Base-by-base conservation (phyloP, 495 filamentous ascomycete species). In the Penicillium canariense region DNA sequence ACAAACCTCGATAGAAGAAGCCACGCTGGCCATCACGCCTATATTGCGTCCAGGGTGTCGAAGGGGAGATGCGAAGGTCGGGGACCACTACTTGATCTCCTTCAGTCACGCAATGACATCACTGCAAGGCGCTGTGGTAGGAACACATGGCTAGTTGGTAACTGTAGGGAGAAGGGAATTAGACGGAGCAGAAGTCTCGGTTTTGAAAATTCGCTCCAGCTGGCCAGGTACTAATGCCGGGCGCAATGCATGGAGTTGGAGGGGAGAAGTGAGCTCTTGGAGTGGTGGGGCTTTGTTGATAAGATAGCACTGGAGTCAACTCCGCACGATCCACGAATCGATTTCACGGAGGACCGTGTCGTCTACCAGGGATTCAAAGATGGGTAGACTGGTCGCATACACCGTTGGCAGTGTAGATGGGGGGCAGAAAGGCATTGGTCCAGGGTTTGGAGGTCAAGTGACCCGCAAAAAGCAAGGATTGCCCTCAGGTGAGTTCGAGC, bases 41-140 rank as follows among this genome's bases (percentile, higher is more conserved):
- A 18, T 34, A 5, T 28, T 39, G 4, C 22, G 9, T 12, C 26
- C 12, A 22, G n/a, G 8, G 15, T 10, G 38, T 38, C 20, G 15
- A 39, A 59, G 50, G 32, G 44, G 35, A 23, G 27, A 39, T 22
- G 0, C 11, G 32, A 22, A 43, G 20, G 26, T 17, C 17, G 23
- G 4, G n/a, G 26, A 31, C 36, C 15, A 47, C 27, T 46, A 50
- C 47, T 61, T 15, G 36, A 23, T 17, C 43, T 40, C 28, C 43
- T 56, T 43, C 47, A 39, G 48, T 58, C 25, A 48, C 38, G 34
- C 46, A 30, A 65, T 62, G 64, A 65, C 65, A 65, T 67, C 62
- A 67, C 59, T 44, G 28, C 12, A 35, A 50, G n/a, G 27, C 10
- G 15, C 14, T 20, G 32, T 11, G 44, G 27, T 46, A 42, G 39